Base-by-base conservation (phyloP, 2,329 filamentous ascomycete genomes). In the Chrysoporthe cubensis region DNA sequence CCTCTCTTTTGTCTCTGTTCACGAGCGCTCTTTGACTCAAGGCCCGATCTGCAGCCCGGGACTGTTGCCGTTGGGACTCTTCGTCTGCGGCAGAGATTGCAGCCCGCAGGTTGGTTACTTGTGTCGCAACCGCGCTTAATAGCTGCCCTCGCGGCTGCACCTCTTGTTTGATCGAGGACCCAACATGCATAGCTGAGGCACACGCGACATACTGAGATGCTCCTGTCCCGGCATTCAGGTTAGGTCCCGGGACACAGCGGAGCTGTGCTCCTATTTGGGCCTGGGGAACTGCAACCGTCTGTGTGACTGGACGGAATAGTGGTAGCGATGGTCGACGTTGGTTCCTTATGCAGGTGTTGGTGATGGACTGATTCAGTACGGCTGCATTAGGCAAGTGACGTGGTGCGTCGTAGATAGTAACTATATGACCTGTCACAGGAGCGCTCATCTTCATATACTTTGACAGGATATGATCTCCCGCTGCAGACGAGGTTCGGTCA, bases 71-170 rank as follows among this genome's bases (percentile, higher is more conserved):
- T 40, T 57, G 54, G 44, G 32, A 18, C 54, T 40, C 26, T 13
- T 54, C 50, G 18, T 40, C 54, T 40, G 32, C 11, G 16, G 34
- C 54, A 16, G 11, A 40, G 8, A 18, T 7, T 14, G 54, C 54
- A 40, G 32, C 34, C 13, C 34, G 21, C 18, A 34, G 32, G 8
- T 13, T 32, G 2, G 34, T 40, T n/a, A 26, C 16, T 26, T 26
- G 34, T 34, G 54, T 57, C 34, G 54, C 34, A 57, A 32, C 54
- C 32, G 54, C 54, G 34, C 54, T 57, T 57, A 57, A 21, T 3
- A 37, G 13, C 32, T 40, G 11, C 8, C 32, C 16, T 37, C 6
- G 54, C 34, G 34, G 18, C 54, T 57, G 54, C 54, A 34, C 34
- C 50, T 54, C 50, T 54, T 13, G 21, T 11, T 26, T 52, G 1